These are phyloP conservation scores for Bruguiera hainesii DNA, from an alignment of 441 rosid genomes.

Conservation along the genomic window DNA sequence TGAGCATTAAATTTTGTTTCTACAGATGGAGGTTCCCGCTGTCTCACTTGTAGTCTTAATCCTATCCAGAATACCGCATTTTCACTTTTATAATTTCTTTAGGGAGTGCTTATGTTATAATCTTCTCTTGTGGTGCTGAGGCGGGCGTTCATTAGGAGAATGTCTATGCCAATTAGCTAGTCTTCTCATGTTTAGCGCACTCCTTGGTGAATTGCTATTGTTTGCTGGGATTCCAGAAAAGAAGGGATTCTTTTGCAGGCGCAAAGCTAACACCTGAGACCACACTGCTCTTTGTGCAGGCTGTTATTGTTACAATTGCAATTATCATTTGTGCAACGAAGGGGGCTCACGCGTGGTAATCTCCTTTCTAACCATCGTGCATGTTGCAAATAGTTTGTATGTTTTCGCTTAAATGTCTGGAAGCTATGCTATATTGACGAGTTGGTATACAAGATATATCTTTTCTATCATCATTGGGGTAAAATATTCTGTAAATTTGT, in stretches of 20 bases:
- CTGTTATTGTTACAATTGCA: slow-evolving; percentile 67
- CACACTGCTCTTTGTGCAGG: slow-evolving; percentile 42
- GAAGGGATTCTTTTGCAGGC: not conserved
- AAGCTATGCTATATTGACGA: not conserved
- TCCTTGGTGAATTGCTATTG: not conserved
- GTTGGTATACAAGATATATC: too few species aligned
- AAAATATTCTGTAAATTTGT: too few species aligned
- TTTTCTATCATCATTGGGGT: too few species aligned
- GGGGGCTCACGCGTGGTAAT: slow-evolving; percentile 49
- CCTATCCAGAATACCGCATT: not conserved
- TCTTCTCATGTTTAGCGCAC: not conserved
- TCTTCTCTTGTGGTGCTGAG: not conserved
- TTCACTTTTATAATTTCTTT: not conserved
- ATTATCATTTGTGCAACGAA: slow-evolving; percentile 61
- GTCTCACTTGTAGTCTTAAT: not conserved
- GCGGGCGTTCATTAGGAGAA: not conserved
- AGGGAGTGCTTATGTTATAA: not conserved
- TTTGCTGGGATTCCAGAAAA: not conserved
- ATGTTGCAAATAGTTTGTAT: not conserved
- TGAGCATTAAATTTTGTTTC: not conserved
- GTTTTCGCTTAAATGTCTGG: not conserved
- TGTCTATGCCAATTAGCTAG: not conserved
- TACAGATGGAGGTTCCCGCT: not conserved
- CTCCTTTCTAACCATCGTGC: not conserved
- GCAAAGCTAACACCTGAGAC: not conserved